Evolutionary conservation across 345 rosid species (phyloP), one percentile per base, ranked within the genome.

Genomic region (Eucalyptus polyanthemos): DNA sequence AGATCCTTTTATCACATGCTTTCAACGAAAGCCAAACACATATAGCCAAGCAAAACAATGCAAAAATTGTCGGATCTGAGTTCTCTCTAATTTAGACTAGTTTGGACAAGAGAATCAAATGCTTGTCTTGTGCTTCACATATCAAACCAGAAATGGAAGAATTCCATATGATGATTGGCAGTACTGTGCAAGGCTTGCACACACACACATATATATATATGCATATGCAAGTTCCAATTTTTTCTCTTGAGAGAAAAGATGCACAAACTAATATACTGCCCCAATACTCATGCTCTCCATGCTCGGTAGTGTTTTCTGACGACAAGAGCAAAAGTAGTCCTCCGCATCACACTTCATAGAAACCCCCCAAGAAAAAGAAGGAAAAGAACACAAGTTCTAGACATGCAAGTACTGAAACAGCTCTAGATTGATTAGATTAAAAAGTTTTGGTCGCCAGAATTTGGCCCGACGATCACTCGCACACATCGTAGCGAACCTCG

Each of bases 401-500:
- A 76, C 47, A 76, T 76, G 83, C 27, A 37, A 37, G 25, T 76
- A 24, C 11, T 37, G 83, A 76, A 76, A 76, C 83, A 76, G 83
- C 83, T 37, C 47, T 40, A 76, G 83, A 76, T 19, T 37, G 27
- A 37, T 37, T 44, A 6, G 83, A 37, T 76, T 37, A 37, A 42
- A 37, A 37, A 6, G 83, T 76, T 21, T 37, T 21, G 5, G 4
- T 21, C 3, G 83, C 83, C 15, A 22, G 42, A 76, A 76, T 76
- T 22, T 22, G 44, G 44, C 17, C 17, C 4, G 5, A 29, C 65
- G 22, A 31, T 56, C 83, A 76, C 47, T 76, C 83, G 27, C 89
- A 95, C 85, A 93, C 31, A 80, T 92, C 92, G 40, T 93, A 92
- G 31, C 93, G 94, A 88, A 40, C 92, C 50, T 94, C 94, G 34